Evolutionary conservation across 441 rosid genomes (phyloP), one percentile per base, ranked within the genome.

Genomic region (Omphalea diandra): DNA sequence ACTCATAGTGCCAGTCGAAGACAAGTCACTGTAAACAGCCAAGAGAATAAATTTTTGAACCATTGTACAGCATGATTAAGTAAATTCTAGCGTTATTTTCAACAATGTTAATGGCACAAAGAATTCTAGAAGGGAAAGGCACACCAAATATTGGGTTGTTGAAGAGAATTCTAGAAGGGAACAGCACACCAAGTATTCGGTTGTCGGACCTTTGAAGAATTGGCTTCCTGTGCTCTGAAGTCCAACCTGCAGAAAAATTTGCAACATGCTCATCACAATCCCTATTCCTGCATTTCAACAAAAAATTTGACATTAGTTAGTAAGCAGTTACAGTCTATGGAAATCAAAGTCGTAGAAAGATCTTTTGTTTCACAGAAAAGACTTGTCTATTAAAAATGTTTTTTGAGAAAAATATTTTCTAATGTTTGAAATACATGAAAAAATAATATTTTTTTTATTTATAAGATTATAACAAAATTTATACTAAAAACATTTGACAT

Each of bases 271-370:
- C 44, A 24, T 63, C 27, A 41, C 18, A 15, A 31, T 32, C 31
- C 69, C 57, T 60, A 79, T 67, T 79, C 82, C 82, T 75, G 79
- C 76, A 67, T 59, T 65, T 32, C 50, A 32, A 54, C 65, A 46
- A 71, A 71, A 50, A 4, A 38, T 26, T 2, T 9, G 62, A 55
- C 69, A 61, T 57, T 22, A 9, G 17, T 14, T 27, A 11, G 10
- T 9, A n/a, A n/a, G n/a, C n/a, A n/a, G n/a, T n/a, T n/a, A n/a
- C n/a, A n/a, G n/a, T n/a, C n/a, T n/a, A n/a, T n/a, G n/a, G n/a
- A n/a, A n/a, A n/a, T n/a, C n/a, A n/a, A 2, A 29, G 18, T 3
- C 6, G n/a, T 41, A 35, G 5, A 27, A 40, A 24, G n/a, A 70
- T 35, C 26, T 43, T 53, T 14, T n/a, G n/a, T n/a, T n/a, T n/a